Conservation (phyloP, 2,329 filamentous ascomycete species). For the Cadophora sp. region DNA sequence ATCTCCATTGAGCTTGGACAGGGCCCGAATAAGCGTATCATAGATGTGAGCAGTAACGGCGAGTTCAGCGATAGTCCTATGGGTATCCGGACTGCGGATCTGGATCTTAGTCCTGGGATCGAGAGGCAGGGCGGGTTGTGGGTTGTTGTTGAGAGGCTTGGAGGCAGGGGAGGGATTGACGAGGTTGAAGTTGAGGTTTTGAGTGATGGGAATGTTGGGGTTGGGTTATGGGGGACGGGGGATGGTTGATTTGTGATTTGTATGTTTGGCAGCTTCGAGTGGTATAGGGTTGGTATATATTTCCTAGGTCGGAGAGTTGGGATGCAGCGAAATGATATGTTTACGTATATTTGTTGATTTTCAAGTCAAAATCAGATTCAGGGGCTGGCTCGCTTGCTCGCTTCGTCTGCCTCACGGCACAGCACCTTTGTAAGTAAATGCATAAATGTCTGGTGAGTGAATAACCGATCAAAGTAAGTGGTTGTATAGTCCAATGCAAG, state of each 20-base stretch:
- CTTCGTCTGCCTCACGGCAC: too few relatives aligned
- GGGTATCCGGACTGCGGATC: conserved; percentile 73
- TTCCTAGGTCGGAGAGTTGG: too few relatives aligned
- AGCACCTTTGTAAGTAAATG: too few relatives aligned
- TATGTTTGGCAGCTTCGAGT: too few relatives aligned
- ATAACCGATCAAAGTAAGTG: too few relatives aligned
- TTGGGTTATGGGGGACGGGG: conserved; percentile 46
- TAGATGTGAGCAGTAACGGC: conserved; percentile 74
- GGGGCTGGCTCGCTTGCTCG: too few relatives aligned
- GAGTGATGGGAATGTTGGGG: conserved; percentile 43
- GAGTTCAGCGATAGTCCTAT: conserved; percentile 73
- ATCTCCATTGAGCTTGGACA: conserved; percentile 76
- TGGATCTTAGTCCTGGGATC: conserved; percentile 75
- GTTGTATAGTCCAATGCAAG: too few relatives aligned
- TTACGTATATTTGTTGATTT: too few relatives aligned
- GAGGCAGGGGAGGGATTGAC: conserved; percentile 53
- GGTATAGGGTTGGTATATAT: too few relatives aligned
- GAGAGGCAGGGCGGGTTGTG: conserved; percentile 67
- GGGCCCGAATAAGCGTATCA: conserved; percentile 68
- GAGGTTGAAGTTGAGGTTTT: conserved; percentile 61
- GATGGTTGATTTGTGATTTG: conserved; percentile 31
- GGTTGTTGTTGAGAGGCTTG: conserved; percentile 83
- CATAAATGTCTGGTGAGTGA: too few relatives aligned
- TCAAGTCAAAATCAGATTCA: too few relatives aligned
- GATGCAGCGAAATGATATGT: too few relatives aligned